A percentile compares a stretch with the other conserved stretches of the same genome.
Evolutionary conservation across 2,329 filamentous ascomycete genomes (phyloP).

Genomic region (Anthostomella pinea): DNA sequence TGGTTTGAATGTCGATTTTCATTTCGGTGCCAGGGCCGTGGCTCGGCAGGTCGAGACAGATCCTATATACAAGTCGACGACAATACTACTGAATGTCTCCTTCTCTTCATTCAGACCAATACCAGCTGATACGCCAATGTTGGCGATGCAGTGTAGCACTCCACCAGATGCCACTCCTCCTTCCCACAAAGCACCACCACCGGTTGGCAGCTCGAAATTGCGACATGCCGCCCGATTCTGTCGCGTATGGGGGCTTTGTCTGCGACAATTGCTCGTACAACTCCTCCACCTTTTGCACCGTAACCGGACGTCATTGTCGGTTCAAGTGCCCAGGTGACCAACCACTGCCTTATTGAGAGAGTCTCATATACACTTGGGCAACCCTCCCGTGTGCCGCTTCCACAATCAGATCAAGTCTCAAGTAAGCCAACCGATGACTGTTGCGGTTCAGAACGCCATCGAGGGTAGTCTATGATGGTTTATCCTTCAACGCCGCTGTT

Average conservation of each 20-base stretch:
- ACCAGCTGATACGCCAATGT: constrained; percentile 15
- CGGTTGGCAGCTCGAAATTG: constrained; percentile 14
- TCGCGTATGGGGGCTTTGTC: constrained; percentile 9
- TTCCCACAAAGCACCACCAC: constrained; percentile 15
- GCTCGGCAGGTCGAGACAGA: constrained; percentile 15
- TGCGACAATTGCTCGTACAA: constrained; percentile 16
- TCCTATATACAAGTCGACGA: constrained; percentile 29
- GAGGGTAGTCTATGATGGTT: constrained; percentile 32
- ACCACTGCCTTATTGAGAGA: constrained; percentile 12
- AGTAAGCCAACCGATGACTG: constrained; percentile 26
- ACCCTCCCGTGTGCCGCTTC: constrained; percentile 13
- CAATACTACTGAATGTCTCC: constrained; percentile 14
- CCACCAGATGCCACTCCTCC: constrained; percentile 15
- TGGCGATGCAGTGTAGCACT: constrained; percentile 13
- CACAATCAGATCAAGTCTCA: constrained; percentile 21
- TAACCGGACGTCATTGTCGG: constrained; percentile 10
- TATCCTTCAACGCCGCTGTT: constrained; percentile 34
- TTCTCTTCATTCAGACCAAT: constrained; percentile 16
- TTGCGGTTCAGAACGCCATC: constrained; percentile 28
- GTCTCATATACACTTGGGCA: constrained; percentile 22
- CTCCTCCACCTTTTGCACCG: constrained; percentile 9
- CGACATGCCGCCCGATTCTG: constrained; percentile 9
- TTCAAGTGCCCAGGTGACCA: constrained; percentile 12
- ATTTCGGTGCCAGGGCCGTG: constrained; percentile 22
- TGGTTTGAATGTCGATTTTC: constrained; percentile 25